Evolutionary conservation across 192 early-diverging fungal genomes (phyloP).

Genomic region (Podila clonocystis): DNA sequence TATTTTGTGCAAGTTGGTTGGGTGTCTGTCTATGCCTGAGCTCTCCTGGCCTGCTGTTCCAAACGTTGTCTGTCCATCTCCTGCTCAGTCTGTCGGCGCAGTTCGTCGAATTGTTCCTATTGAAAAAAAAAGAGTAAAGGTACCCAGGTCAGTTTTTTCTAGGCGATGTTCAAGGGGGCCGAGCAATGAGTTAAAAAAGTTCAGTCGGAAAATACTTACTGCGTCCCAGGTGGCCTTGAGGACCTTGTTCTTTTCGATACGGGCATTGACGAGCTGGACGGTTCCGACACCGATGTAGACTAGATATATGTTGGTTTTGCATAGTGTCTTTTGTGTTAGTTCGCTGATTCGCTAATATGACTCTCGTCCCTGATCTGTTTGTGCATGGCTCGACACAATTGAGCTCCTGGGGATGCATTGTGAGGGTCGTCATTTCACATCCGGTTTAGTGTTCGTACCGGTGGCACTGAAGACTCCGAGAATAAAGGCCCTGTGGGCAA

Average conservation of each 20-base stretch:
- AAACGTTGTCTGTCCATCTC: conserved; percentile 47
- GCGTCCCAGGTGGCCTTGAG: conserved; percentile 47
- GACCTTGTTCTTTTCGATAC: conserved; percentile 50
- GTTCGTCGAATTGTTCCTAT: conserved; percentile 52
- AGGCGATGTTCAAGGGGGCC: neutral
- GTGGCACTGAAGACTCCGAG: conserved; percentile 46
- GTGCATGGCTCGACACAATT: neutral
- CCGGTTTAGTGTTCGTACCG: conserved; percentile 10
- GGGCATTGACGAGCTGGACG: conserved; percentile 47
- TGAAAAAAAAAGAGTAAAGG: neutral
- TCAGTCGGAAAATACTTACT: conserved; percentile 25
- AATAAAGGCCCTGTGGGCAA: conserved; percentile 40
- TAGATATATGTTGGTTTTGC: neutral
- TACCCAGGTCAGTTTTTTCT: neutral
- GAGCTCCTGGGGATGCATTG: neutral
- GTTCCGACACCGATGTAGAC: conserved; percentile 50
- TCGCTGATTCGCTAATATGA: neutral
- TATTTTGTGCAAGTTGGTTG: neutral
- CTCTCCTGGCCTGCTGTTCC: conserved; percentile 48
- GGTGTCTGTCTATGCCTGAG: conserved; percentile 4
- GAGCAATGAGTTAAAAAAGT: neutral
- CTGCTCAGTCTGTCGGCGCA: conserved; percentile 34
- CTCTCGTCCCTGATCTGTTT: neutral
- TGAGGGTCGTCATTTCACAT: neutral
- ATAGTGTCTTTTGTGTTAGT: neutral